Base-by-base conservation (phyloP, 2,329 filamentous ascomycete genomes). In the Elsinoe arachidis region DNA sequence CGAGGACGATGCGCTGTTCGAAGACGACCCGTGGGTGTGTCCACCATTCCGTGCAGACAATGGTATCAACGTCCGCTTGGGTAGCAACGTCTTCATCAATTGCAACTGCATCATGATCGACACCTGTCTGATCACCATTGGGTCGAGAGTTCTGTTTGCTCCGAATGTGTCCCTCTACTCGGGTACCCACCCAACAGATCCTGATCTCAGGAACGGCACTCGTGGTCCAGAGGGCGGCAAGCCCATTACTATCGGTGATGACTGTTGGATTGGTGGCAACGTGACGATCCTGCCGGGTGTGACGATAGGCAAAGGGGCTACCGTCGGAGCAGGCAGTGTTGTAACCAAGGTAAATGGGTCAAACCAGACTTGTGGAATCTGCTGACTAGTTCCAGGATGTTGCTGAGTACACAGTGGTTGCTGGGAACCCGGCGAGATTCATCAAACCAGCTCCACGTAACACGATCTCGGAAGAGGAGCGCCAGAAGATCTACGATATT, bases 221-320 rank as follows among this genome's bases (percentile, higher is more conserved):
- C 76, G 80, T 12, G 90, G 90, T 0, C 89, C 89, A 0, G 90
- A 96, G 69, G 66, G 74, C 7, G 90, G 89, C 0, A 83, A 81
- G 63, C 81, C 86, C 9, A 88, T 96, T 60, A 79, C 76, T 5
- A 83, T 95, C 56, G 88, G 85, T 0, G 85, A 90, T 62, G 90
- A 95, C 73, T 88, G 87, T 71, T 90, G 88, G 88, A 72, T 92
- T 33, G 87, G 85, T 1, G 87, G 87, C 0, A 86, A 84, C 66
- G 84, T 83, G 3, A 81, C 77, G 19, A 80, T 95, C n/a, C 73
- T 90, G 41, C 83, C 88, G 0, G 90, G 90, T 0, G 84, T 95
- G 23, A 91, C 80, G 1, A 86, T 95, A 62, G 90, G 90, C 0
- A 77, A 79, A 57, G 89, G 90, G 0, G 78, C 75, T 3, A 87